These are phyloP conservation scores for Nadsonia starkeyi-henricii DNA, from an alignment of 1,139 yeast genomes.

Conservation along the genomic window DNA sequence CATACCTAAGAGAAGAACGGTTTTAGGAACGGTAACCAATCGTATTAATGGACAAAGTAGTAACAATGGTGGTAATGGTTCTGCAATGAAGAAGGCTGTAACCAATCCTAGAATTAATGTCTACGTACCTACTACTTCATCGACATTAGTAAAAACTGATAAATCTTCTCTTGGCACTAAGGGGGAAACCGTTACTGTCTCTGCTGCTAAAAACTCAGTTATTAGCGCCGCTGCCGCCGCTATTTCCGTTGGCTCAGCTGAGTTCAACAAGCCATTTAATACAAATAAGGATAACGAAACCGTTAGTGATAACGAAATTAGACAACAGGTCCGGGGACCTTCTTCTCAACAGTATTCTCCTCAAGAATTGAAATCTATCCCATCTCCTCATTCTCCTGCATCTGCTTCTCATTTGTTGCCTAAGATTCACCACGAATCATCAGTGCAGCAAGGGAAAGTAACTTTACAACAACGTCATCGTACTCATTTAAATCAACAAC, in stretches of 20 bases:
- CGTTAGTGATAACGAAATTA: no score
- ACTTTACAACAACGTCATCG: no score
- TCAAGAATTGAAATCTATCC: no score
- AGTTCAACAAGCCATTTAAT: not conserved
- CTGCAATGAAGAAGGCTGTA: not conserved
- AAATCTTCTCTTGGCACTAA: not conserved
- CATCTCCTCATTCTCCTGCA: no score
- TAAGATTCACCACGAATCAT: no score
- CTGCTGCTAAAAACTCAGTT: not conserved
- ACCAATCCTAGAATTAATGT: not conserved
- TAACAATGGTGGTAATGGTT: not conserved
- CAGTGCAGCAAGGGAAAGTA: no score
- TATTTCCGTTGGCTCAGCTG: constrained; percentile 2
- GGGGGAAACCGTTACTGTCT: not conserved
- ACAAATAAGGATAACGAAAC: not conserved
- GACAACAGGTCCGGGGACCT: no score
- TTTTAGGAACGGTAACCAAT: not conserved
- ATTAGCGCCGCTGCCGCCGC: constrained; percentile 2
- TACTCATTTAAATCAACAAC: no score
- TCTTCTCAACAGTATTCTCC: no score
- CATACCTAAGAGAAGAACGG: not conserved
- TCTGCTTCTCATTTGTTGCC: no score
- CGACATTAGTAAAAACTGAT: no score
- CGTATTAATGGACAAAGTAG: not conserved
- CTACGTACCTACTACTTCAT: not conserved